Percentiles rank a stretch among this genome's conserved stretches.
phyloP scores from a whole-genome alignment of 2,329 filamentous ascomycete genomes.

The Mycogone perniciosa region DNA sequence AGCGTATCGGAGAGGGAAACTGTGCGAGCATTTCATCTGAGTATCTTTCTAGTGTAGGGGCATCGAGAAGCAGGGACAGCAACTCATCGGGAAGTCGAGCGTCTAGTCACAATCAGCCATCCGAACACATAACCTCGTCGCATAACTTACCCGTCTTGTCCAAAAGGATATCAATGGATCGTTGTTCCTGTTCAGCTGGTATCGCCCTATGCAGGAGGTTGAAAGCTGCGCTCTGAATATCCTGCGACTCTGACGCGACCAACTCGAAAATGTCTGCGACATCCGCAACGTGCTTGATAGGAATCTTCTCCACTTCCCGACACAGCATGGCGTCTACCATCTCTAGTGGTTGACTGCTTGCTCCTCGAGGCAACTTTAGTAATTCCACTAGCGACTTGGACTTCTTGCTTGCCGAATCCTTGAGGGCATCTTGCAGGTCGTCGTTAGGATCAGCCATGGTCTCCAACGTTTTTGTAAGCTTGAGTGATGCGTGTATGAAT shows the following conservation, averaged over 20 bases:
- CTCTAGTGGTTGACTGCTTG: conserved; percentile 57
- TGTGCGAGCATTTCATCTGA: conserved; percentile 58
- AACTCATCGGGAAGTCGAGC: conserved; percentile 78
- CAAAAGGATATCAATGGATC: conserved; percentile 69
- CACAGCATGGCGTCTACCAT: conserved; percentile 71
- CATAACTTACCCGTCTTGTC: conserved; percentile 52
- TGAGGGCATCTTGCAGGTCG: conserved; percentile 71
- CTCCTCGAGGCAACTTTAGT: conserved; percentile 46
- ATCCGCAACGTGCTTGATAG: conserved; percentile 55
- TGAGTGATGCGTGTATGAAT: conserved; percentile 65
- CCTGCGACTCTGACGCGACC: conserved; percentile 65
- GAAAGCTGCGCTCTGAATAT: conserved; percentile 76
- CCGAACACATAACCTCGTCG: fast-evolving
- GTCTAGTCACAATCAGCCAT: conserved; percentile 28
- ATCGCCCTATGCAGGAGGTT: conserved; percentile 74
- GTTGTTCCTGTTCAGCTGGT: conserved; percentile 68
- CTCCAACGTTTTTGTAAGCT: conserved; percentile 59
- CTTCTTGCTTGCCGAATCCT: conserved; percentile 50
- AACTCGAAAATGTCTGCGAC: conserved; percentile 66
- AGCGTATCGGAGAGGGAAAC: conserved; percentile 64
- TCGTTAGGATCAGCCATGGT: conserved; percentile 71
- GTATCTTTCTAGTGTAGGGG: conserved; percentile 64
- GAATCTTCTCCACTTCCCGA: conserved; percentile 59
- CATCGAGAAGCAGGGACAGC: conserved; percentile 72
- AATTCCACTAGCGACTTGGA: conserved; percentile 55